Evolutionary conservation across 2,329 filamentous ascomycete genomes (phyloP), one percentile per base, ranked within the genome.

Genomic region (Aspergillus fructus): DNA sequence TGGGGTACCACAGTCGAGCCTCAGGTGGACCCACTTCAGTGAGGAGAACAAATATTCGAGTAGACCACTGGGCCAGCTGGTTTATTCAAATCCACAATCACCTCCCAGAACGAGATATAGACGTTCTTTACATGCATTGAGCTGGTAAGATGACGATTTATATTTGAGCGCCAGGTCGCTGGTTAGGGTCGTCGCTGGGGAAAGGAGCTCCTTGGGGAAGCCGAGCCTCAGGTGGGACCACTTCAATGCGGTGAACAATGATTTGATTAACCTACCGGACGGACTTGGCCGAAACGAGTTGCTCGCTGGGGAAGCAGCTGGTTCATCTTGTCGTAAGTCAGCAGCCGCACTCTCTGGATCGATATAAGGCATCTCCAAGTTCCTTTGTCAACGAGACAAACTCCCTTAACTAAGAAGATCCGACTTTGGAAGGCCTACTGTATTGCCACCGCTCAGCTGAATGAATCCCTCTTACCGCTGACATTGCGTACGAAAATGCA

Each of bases 161-260:
- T 41, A 2, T 41, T 41, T 41, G 39, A 11, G 39, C 9, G 39
- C 39, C 39, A 41, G 39, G 3, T 41, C 39, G 39, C 39, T 41
- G 2, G 39, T 11, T 41, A 41, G 39, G 39, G 9, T 41, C 39
- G 9, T 41, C 39, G 39, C 41, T 45, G 41, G 41, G 41, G 41
- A 9, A 21, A 17, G 46, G 30, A 13, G 17, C n/a, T 49, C 33
- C 47, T 40, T 49, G 47, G 47, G 47, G 47, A 49, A 39, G 47
- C 47, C 47, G 17, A 49, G 33, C 47, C 47, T 39, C 27, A 49
- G 47, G 47, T 49, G 47, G 47, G 47, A 27, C 47, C 19, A 49
- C 47, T 49, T 49, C n/a, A n/a, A 40, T 49, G 47, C 47, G 47
- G 47, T n/a, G 47, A 49, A 49, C 47, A 49, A 49, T 49, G 46